Base-by-base conservation (phyloP, 441 rosid genomes). In the Melastoma candidum region DNA sequence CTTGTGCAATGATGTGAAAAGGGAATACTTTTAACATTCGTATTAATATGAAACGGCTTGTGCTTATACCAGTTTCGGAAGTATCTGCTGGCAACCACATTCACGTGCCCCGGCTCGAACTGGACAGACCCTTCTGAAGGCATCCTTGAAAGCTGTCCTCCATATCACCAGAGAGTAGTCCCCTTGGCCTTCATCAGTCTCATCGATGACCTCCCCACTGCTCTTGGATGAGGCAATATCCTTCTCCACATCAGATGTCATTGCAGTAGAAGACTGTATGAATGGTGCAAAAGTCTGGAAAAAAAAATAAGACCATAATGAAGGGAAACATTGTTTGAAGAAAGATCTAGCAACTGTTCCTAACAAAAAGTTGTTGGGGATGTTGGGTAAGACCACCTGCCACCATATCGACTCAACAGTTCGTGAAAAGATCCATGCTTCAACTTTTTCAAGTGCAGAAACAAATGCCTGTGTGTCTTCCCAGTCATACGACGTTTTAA, bases 321-420 rank as follows among this genome's bases (percentile, higher is more conserved):
- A 36, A 36, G 41, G 41, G 22, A 36, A 36, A 36, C 8, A 9
- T 4, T 4, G 8, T 36, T 36, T 36, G 41, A 36, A 36, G 41
- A 36, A 36, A 36, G 41, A 36, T 6, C 41, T 36, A 36, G 8
- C 41, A 36, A 4, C 41, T 3, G 7, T 36, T 36, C 7, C 8
- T 36, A 36, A 36, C 41, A 3, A 36, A 36, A 36, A 36, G 8
- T 36, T 36, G 41, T 36, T 9, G 41, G 41, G 7, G 6, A 36
- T 1, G 41, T 36, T 36, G 41, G 41, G 41, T 2, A 36, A 36
- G 22, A 36, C 41, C 41, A 93, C 97, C 97, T 93, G 99, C 99
- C 97, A 94, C 99, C 99, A 89, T 50, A 94, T 79, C 54, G 99
- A 94, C 74, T 94, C 96, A n/a, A 89, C 71, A 53, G 77, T 74